phyloP scores from a whole-genome alignment of 1,139 yeast species.

The Scheffersomyces quercinus region DNA sequence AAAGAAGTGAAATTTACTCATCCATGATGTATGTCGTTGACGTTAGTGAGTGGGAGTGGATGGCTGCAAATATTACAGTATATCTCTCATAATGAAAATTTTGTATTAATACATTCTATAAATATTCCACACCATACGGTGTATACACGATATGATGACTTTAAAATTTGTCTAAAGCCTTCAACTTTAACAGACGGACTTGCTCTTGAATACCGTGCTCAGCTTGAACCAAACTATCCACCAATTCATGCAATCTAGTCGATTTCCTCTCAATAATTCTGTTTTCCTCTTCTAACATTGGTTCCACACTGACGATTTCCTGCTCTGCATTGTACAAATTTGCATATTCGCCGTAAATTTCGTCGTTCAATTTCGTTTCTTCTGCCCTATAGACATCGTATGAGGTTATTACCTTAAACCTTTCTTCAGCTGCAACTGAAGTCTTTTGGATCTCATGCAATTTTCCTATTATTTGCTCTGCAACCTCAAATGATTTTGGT shows the following conservation, averaged over 20 bases:
- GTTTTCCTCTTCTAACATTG: constrained; percentile 26
- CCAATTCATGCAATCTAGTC: constrained; percentile 35
- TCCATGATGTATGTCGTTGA: no score
- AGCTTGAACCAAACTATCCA: constrained; percentile 36
- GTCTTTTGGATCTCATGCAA: constrained; percentile 16
- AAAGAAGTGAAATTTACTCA: no score
- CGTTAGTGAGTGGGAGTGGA: no score
- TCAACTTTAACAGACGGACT: constrained; percentile 3
- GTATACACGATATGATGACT: no score
- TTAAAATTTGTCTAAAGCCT: background rate
- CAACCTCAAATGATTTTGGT: constrained; percentile 12
- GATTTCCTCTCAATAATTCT: constrained; percentile 28
- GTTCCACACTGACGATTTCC: constrained; percentile 21
- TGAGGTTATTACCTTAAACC: constrained; percentile 3
- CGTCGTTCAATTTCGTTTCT: constrained; percentile 23
- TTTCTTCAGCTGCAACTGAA: constrained; percentile 8
- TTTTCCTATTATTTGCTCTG: constrained; percentile 12
- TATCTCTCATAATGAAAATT: no score
- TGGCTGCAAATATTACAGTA: no score
- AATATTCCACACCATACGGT: no score
- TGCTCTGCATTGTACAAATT: constrained; percentile 24
- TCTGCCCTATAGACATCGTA: constrained; percentile 15
- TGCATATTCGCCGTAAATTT: constrained; percentile 21
- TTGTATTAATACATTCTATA: no score
- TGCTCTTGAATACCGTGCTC: constrained; percentile 37